Base-by-base conservation (phyloP, 306 rosid genomes). In the Betula pendula region DNA sequence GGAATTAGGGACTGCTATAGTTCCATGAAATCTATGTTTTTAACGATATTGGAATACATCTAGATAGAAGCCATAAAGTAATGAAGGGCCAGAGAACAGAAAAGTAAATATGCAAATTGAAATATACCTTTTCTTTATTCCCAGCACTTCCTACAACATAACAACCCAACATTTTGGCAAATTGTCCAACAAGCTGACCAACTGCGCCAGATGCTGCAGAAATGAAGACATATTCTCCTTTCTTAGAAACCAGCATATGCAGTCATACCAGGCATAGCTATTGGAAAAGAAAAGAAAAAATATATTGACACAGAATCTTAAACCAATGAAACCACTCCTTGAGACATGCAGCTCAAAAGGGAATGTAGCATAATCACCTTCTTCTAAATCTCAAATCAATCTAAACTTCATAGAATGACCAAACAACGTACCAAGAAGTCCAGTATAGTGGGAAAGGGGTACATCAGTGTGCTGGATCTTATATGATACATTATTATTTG, bases 121-220 rank as follows among this genome's bases (percentile, higher is more conserved):
- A 19, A 0, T 20, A 15, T 78, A 87, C 93, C 85, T 87, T 89
- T 45, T 82, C 79, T 70, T 82, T 78, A 51, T 85, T 87, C 13
- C 89, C 87, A 12, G 88, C 89, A 76, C 88, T 84, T 76, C 94
- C 91, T 76, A 89, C 90, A 72, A 89, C 94, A 84, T 89, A 87
- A 48, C 91, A 87, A 25, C 88, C 94, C 70, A 75, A 42, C 82
- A 87, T 44, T 16, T 89, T 88, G 45, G 91, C 91, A n/a, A 88
- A 52, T 40, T 88, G 89, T 0, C 91, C 89, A 8, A 88, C 87
- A 70, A 85, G 77, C 80, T 88, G 89, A 65, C 91, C 91, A 56
- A 88, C 82, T 25, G 89, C 91, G 31, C 87, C 89, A 76, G 80
- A 81, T 69, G 89, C 82, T 59, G 91, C 83, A 35, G 91, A 89